phyloP scores from a whole-genome alignment of 139 green algal species.

The Picochlorum sp. region DNA sequence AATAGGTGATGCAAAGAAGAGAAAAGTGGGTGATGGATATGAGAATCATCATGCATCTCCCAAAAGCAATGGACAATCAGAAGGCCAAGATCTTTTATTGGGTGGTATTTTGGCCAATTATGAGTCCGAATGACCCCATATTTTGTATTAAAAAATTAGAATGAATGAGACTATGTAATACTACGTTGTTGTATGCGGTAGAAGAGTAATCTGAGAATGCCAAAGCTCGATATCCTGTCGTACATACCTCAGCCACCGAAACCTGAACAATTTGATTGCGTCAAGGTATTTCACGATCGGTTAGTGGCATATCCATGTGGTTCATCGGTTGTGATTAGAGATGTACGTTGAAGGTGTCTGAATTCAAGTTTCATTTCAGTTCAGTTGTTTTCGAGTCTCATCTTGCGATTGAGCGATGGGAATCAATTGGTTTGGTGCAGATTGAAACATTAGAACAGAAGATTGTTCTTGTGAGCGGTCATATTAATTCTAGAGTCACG shows the following conservation, averaged over 20 bases:
- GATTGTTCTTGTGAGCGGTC: neutral
- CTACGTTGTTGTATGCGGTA: too few species aligned
- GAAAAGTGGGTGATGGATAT: too few species aligned
- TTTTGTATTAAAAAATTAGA: too few species aligned
- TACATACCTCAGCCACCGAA: neutral
- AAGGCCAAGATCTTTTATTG: too few species aligned
- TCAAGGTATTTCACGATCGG: slow-evolving; percentile 17
- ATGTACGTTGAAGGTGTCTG: slow-evolving; percentile 29
- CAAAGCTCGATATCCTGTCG: neutral
- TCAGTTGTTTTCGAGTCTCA: neutral
- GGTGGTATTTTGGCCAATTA: too few species aligned
- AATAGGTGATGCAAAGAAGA: too few species aligned
- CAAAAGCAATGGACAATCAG: too few species aligned
- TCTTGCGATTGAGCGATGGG: neutral
- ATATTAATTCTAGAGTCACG: slow-evolving; percentile 38
- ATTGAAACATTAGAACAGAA: slow-evolving; percentile 32
- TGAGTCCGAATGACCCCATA: too few species aligned
- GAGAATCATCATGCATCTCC: too few species aligned
- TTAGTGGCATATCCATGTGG: slow-evolving; percentile 60
- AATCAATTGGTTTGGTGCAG: slow-evolving; percentile 14
- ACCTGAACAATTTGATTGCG: neutral
- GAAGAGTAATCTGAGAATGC: neutral
- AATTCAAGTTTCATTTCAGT: neutral
- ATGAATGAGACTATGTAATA: too few species aligned
- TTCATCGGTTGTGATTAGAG: slow-evolving; percentile 39